Base-by-base conservation (phyloP, 352 stramenopile species). In the Poterioochromonas sp. region DNA sequence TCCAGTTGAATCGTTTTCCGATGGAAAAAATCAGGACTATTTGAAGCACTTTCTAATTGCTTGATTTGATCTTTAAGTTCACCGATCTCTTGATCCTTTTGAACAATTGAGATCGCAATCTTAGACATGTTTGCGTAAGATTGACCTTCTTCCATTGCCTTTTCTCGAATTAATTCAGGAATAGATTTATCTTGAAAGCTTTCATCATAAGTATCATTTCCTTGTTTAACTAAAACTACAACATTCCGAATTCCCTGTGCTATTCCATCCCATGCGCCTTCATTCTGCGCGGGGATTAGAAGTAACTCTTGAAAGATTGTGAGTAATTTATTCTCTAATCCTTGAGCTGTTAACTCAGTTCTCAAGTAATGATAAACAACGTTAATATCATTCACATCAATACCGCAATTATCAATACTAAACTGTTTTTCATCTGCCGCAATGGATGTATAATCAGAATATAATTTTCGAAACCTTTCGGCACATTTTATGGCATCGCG, bases 291-390 rank as follows among this genome's bases (percentile, higher is more conserved):
- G 65, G 65, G 65, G 2, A 74, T 26, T 12, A 74, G 41, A 29
- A 74, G 20, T 18, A 74, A 39, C 15, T 74, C 65, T n/a, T 74
- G 40, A 34, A 74, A n/a, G 8, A 74, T 5, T 51, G 20, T 11
- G 1, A 74, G 37, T 8, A 74, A n/a, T 18, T 35, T 35, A 15
- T 5, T 8, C 1, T n/a, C 18, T 2, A 35, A 26, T 5, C 65
- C 65, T n/a, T 2, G 11, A 12, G 65, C 37, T 26, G 40, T 37
- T 22, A 5, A 8, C 29, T 74, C 65, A 8, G 32, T 12, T 35
- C 11, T 8, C 8, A 74, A 35, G 29, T 58, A 74, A 35, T 39
- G 37, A 35, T 26, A 8, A 26, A 74, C 37, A 26, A 5, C 65
- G 40, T 8, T 54, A 39, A 34, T 18, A 35, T 51, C 26, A 54